A percentile compares a stretch with the other conserved stretches of the same genome.
Conservation (phyloP, 2,329 filamentous ascomycete genomes). For the Lasiodiplodia hormozganensis region DNA sequence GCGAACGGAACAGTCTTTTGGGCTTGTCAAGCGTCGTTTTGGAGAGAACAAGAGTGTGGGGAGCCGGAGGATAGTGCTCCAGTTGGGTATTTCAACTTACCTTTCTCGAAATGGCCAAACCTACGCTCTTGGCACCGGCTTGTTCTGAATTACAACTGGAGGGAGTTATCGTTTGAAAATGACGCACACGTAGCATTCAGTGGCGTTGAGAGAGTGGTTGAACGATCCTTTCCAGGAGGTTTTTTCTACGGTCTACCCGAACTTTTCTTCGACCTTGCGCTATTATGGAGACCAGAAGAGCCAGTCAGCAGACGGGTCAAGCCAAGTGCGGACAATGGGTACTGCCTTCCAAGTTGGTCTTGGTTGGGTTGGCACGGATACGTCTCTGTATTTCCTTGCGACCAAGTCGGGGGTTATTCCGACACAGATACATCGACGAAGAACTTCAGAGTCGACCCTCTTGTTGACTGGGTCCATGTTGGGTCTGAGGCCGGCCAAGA, state of each 20-base stretch:
- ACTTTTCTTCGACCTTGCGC: neutral
- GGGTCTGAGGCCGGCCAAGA: neutral
- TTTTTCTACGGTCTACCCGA: neutral
- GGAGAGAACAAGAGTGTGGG: neutral
- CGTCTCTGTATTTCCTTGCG: too few species aligned
- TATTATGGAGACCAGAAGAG: neutral
- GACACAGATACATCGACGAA: too few species aligned
- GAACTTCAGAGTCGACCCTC: neutral
- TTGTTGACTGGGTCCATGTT: neutral
- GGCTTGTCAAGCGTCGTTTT: neutral
- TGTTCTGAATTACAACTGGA: neutral
- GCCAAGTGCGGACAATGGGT: neutral
- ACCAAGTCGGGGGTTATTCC: too few species aligned
- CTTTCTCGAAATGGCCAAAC: neutral
- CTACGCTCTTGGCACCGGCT: neutral
- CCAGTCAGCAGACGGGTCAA: too few species aligned
- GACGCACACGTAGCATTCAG: neutral
- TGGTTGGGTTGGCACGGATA: neutral
- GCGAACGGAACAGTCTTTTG: neutral
- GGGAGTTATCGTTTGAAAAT: neutral
- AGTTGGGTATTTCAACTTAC: neutral
- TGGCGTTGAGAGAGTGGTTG: neutral
- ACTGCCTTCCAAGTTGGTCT: neutral
- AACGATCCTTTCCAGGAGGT: neutral
- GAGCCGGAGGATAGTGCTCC: neutral